These are phyloP conservation scores for Candida piceae DNA, from an alignment of 805 yeast genomes.

Conservation along the genomic window DNA sequence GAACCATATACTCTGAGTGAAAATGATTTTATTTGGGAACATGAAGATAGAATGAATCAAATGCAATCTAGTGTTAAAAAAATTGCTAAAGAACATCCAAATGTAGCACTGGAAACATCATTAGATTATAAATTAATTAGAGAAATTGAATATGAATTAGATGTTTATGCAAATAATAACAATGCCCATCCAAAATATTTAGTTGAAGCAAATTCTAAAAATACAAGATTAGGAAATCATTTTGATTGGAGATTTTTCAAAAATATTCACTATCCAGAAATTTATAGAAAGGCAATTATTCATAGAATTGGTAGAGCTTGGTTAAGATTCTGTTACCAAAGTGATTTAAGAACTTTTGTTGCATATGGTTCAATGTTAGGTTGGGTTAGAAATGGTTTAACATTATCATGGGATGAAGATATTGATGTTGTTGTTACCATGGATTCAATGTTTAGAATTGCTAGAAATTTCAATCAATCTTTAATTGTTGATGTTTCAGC, in stretches of 20 bases:
- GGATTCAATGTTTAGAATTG: constrained; percentile 39
- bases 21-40: constrained; percentile 24
- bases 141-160: constrained; percentile 14
- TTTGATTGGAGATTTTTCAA: constrained; percentile 53
- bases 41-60: constrained; percentile 13
- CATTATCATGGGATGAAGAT: constrained; percentile 66
- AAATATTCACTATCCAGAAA: constrained; percentile 38
- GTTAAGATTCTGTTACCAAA: constrained; percentile 41
- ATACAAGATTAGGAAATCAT: constrained; percentile 31
- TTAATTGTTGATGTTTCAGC: constrained; percentile 37
- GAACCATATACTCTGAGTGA: constrained; percentile 9
- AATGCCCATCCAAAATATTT: constrained; percentile 28
- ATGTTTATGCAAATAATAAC: constrained; percentile 7
- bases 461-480: constrained; percentile 44
- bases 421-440: constrained; percentile 61
- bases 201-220: constrained; percentile 30
- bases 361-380: constrained; percentile 64
- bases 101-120: constrained; percentile 4
- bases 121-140: constrained; percentile 18
- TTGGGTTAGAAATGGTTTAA: constrained; percentile 59
- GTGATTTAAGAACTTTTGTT: constrained; percentile 51
- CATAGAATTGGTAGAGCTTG: constrained; percentile 50
- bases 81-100: constrained; percentile 1
- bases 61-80: constrained; percentile 8
- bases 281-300: constrained; percentile 33